Base-by-base conservation (phyloP, 495 filamentous ascomycete species). In the Delitschia confertaspora region DNA sequence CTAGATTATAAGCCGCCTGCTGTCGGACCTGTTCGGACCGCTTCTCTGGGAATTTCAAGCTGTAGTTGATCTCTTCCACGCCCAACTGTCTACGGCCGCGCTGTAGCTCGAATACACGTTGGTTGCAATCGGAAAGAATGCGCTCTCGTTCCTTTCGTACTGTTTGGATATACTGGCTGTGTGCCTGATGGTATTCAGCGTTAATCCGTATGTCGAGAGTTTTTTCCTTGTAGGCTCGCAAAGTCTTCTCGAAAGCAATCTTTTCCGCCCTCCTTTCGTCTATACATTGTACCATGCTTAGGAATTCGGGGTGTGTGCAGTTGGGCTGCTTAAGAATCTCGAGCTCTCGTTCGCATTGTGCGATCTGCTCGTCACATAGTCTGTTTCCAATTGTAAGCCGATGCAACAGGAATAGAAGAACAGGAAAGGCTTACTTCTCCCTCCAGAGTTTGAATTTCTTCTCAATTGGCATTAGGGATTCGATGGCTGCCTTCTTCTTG, bases 91-190 rank as follows among this genome's bases (percentile, higher is more conserved):
- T 76, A 35, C 89, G 76, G 59, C 95, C 88, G 16, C 42, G 20
- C 61, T 88, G 80, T 57, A 95, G 87, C 46, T 95, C 85, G 44
- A 86, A 78, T 62, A 93, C 93, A 68, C 84, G 89, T 47, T 87
- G 76, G 60, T 85, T 78, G 60, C 86, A 88, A 45, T 76, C 68
- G 48, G 85, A 80, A 4, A 95, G 70, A n/a, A 82, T 74, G 35
- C 68, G 69, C 53, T 95, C 91, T 20, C 93, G 76, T 49, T 82
- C 71, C 54, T 88, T 83, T 45, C 93, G 78, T 18, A 86, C 71
- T 6, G 73, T 71, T 59, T 96, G 91, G 63, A 83, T 82, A 65
- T 78, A 95, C 47, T 94, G 88, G 38, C 80, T 80, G 54, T 91
- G 81, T 27, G 84, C 72, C 59, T 94, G 85, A 30, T 82, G 73